Evolutionary conservation across 768 basidiomycete species (phyloP).

Genomic region (Pulveroboletus ravenelii): DNA sequence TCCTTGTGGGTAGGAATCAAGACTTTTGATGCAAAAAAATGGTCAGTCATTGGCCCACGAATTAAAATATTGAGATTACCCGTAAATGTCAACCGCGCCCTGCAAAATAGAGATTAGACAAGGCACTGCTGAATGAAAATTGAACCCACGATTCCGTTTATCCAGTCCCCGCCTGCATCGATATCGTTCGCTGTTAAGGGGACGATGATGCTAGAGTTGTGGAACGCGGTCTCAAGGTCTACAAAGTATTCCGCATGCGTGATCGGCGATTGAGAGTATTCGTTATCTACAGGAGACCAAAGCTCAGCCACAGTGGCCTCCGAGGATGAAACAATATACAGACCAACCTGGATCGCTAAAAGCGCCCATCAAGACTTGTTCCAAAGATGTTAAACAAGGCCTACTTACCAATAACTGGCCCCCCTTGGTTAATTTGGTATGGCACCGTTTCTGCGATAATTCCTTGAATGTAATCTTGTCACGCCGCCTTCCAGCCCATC

Average conservation of each 20-base stretch:
- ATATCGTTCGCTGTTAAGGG: conserved; percentile 76
- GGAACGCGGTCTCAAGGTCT: conserved; percentile 55
- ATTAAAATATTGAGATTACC: conserved; percentile 34
- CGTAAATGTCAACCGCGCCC: conserved; percentile 69
- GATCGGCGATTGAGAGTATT: conserved; percentile 53
- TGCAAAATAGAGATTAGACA: conserved; percentile 18
- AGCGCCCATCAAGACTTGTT: background rate
- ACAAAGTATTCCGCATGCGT: conserved; percentile 54
- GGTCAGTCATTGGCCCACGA: background rate
- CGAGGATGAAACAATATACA: conserved; percentile 7
- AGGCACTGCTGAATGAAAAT: background rate
- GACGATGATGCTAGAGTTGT: conserved; percentile 53
- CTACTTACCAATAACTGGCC: conserved; percentile 65
- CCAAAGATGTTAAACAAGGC: background rate
- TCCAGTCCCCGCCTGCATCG: conserved; percentile 51
- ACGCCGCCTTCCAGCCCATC: conserved; percentile 63
- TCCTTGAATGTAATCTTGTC: conserved; percentile 66
- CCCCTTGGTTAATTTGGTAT: conserved; percentile 67
- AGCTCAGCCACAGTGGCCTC: background rate
- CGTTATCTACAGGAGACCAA: conserved; percentile 52
- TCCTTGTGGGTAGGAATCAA: conserved; percentile 72
- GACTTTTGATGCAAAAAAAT: conserved; percentile 24
- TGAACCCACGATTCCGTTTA: conserved; percentile 58
- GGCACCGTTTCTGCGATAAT: conserved; percentile 56
- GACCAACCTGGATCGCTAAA: conserved; percentile 55